Base-by-base conservation (phyloP, 306 rosid genomes). In the Sicyos edulis region DNA sequence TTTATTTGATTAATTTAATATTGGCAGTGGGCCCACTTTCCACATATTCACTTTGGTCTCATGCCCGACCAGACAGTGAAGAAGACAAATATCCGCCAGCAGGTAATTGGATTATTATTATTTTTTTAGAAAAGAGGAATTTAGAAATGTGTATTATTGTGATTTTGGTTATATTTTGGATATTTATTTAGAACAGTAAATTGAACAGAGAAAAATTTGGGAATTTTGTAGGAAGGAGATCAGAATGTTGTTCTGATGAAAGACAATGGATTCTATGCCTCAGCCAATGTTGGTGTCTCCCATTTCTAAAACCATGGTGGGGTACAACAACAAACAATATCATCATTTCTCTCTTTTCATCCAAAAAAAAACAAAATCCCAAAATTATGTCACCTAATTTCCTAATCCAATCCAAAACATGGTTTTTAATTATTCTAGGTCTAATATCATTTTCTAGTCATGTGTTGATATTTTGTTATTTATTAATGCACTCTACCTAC, bases 21-120 rank as follows among this genome's bases (percentile, higher is more conserved):
- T 5, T 71, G 74, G 19, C 76, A 83, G 87, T 83, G 87, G 87
- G 87, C 87, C 51, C 87, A 83, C 82, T 83, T 83, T 75, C 87
- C 87, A 72, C 87, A 83, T 78, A 83, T 83, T 78, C 87, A 83
- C 82, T 83, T 83, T 83, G 87, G 87, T 75, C 81, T 83, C 82
- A 80, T 83, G 84, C 84, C 87, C 62, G 87, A 83, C 81, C 87
- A 83, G 82, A 75, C 78, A 45, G 74, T 74, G 75, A 83, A 80
- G 79, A 83, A 78, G 84, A 83, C 87, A 83, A 83, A 73, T 56
- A 74, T 80, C 58, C 87, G 84, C 80, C 87, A 83, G 76, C 86
- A 77, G 86, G 86, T 83, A 67, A 58, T 52, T 16, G 5, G 0
- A 5, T 14, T 1, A 16, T 10, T 10, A 1, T 32, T 26, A n/a